Evolutionary conservation across 495 filamentous ascomycete genomes (phyloP).

Genomic region (Tuber aestivum): DNA sequence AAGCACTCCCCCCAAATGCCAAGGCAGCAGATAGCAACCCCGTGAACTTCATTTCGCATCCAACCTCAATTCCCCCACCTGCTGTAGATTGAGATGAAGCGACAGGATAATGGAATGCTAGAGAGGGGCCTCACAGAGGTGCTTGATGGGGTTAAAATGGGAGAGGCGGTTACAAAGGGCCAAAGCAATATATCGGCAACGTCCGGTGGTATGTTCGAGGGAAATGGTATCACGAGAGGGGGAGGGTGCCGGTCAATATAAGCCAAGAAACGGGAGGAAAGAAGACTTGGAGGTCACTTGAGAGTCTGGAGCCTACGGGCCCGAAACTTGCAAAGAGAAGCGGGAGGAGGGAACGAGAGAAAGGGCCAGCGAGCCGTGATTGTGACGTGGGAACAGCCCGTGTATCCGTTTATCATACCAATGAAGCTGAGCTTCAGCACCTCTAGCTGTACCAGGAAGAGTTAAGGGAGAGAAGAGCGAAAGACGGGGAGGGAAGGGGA

Average conservation of each 20-base stretch:
- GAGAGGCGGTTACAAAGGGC: not conserved
- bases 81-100: not conserved
- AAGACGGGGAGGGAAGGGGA: not conserved
- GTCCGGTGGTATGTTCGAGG: not conserved
- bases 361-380: not conserved
- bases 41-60: constrained; percentile 10
- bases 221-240: not conserved
- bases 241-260: not conserved
- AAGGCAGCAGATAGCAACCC: constrained; percentile 16
- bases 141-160: not conserved
- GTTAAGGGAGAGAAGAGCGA: not conserved
- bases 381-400: not conserved
- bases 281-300: not conserved
- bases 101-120: not conserved
- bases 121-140: not conserved
- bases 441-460: not conserved
- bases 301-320: not conserved
- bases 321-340: not conserved
- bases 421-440: not conserved
- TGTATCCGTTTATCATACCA: not conserved
- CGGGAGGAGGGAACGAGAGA: not conserved
- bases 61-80: constrained; percentile 1
- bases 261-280: not conserved
- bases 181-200: not conserved
- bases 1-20: constrained; percentile 9